A percentile compares a stretch with the other conserved stretches of the same genome.
phyloP scores from a whole-genome alignment of 306 rosid species.

The Quercus wislizeni region DNA sequence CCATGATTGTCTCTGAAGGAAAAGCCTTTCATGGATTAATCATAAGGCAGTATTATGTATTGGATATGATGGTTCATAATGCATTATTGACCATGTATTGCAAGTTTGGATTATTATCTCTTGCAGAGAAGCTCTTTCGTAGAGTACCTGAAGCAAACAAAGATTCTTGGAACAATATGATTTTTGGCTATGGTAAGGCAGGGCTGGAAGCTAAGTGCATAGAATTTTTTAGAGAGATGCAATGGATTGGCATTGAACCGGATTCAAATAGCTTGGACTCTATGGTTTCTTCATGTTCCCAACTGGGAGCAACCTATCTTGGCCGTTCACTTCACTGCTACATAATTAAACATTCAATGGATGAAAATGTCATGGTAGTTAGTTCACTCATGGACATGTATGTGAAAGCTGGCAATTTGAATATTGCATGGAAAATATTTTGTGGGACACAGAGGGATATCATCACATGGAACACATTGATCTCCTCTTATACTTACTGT shows the following conservation, averaged over 20 bases:
- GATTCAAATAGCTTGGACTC: slow-evolving; percentile 47
- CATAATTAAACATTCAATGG: slow-evolving; percentile 41
- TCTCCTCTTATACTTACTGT: slow-evolving; percentile 49
- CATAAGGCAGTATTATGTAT: slow-evolving; percentile 33
- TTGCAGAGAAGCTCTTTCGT: slow-evolving; percentile 57
- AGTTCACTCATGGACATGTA: slow-evolving; percentile 73
- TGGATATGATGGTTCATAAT: slow-evolving; percentile 35
- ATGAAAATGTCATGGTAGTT: slow-evolving; percentile 33
- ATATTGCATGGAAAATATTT: slow-evolving; percentile 50
- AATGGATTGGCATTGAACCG: slow-evolving; percentile 33
- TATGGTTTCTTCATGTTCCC: slow-evolving; percentile 56
- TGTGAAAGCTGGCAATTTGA: slow-evolving; percentile 58
- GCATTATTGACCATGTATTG: slow-evolving; percentile 66
- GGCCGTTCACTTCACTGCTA: slow-evolving; percentile 68
- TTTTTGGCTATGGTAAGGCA: slow-evolving; percentile 44
- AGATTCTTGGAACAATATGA: slow-evolving; percentile 61
- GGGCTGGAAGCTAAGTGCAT: slow-evolving; percentile 43
- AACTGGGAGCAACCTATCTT: slow-evolving; percentile 34
- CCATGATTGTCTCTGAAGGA: slow-evolving; percentile 35
- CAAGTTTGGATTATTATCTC: slow-evolving; percentile 54
- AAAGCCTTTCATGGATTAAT: slow-evolving; percentile 69
- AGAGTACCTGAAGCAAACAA: slow-evolving; percentile 15
- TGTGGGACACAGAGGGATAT: slow-evolving; percentile 31
- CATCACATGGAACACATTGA: slow-evolving; percentile 70
- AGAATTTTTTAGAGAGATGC: slow-evolving; percentile 59